These are phyloP conservation scores for Cryptosporidium tyzzeri DNA, from an alignment of 169 alveolate species.

Conservation along the genomic window DNA sequence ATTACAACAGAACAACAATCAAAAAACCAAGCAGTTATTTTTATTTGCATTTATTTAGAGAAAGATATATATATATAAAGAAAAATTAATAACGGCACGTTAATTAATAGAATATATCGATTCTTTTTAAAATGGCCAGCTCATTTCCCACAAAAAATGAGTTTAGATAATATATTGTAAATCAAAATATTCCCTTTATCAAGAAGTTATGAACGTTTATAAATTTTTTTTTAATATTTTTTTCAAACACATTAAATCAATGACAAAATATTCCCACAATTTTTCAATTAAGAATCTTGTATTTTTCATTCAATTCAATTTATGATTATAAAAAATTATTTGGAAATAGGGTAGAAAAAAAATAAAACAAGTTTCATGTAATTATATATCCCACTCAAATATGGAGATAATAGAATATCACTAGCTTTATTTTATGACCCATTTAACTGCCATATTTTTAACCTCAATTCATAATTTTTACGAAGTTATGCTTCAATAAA, in stretches of 20 bases:
- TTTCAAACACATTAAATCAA: neutral
- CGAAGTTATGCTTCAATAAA: neutral
- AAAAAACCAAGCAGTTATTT: neutral
- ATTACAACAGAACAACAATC: no score
- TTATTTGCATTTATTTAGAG: neutral
- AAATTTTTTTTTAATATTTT: neutral
- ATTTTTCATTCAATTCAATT: neutral
- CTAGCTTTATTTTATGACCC: neutral
- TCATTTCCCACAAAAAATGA: conserved; percentile 11
- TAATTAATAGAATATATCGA: neutral
- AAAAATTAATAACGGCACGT: neutral
- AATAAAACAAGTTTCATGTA: neutral
- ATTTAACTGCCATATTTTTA: no score
- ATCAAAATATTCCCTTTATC: neutral
- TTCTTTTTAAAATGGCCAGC: neutral
- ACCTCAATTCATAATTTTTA: neutral
- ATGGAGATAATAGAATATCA: neutral
- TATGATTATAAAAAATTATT: neutral
- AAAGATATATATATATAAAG: neutral
- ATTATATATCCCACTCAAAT: neutral
- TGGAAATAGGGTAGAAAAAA: neutral
- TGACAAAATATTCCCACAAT: neutral
- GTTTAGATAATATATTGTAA: neutral
- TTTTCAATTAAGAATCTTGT: neutral
- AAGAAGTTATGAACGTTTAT: neutral